Percentiles rank a stretch among this genome's conserved stretches.
Conservation (phyloP, 225 moss, liverwort and hornwort genomes). For the Bryum argenteum region DNA sequence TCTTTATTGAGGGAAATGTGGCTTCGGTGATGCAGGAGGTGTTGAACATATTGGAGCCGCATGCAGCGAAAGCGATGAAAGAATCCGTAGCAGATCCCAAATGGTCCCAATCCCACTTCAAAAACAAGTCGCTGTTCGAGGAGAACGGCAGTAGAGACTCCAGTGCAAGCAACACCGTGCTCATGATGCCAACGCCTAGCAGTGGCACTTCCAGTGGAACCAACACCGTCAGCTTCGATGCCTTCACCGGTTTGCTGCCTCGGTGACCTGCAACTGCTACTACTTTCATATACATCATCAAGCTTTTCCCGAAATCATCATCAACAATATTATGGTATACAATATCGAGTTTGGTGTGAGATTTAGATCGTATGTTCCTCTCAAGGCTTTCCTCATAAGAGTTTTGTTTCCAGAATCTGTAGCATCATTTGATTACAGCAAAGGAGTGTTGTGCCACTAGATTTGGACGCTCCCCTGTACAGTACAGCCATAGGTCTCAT, state of each 20-base stretch:
- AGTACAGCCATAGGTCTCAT: slow-evolving; percentile 10
- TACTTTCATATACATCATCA: too few species aligned
- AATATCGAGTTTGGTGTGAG: too few species aligned
- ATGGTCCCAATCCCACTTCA: slow-evolving; percentile 29
- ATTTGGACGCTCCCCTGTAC: slow-evolving; percentile 18
- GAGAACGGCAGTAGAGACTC: slow-evolving; percentile 17
- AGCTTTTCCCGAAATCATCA: not conserved
- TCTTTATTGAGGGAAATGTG: not conserved
- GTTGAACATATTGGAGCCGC: slow-evolving; percentile 20
- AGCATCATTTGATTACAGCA: too few species aligned
- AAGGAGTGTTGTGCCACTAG: not conserved
- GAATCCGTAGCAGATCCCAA: not conserved
- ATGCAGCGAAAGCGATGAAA: slow-evolving; percentile 14
- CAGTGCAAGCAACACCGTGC: not conserved
- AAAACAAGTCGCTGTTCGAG: slow-evolving; percentile 32
- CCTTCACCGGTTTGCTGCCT: slow-evolving; percentile 29
- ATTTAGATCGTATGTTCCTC: too few species aligned
- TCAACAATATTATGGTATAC: not conserved
- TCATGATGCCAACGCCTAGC: not conserved
- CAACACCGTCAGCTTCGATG: not conserved
- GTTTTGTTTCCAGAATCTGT: too few species aligned
- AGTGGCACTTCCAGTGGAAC: slow-evolving; percentile 18
- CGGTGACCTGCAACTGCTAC: not conserved
- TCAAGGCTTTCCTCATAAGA: too few species aligned
- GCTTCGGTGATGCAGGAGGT: slow-evolving; percentile 22